Evolutionary conservation across 164 flowering plant genomes (phyloP).

Genomic region (Akebia trifoliata): DNA sequence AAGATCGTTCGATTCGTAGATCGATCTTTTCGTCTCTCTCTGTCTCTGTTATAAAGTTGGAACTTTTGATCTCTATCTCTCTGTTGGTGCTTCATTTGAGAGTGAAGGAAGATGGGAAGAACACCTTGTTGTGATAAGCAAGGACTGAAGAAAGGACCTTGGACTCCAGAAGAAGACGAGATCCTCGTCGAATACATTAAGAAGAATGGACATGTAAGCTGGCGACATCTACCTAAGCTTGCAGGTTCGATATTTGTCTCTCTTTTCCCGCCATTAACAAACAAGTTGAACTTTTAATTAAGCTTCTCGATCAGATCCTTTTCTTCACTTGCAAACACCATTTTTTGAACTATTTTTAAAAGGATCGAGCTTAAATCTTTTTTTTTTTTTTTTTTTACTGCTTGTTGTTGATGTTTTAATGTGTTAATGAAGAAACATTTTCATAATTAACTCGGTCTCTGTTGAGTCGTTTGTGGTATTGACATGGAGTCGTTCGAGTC

Average conservation of each 20-base stretch:
- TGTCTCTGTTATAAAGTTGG: not conserved
- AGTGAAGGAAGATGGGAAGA: slow-evolving; percentile 47
- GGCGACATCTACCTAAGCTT: slow-evolving; percentile 78
- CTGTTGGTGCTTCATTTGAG: no score
- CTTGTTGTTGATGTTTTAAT: no score
- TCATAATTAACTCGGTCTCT: no score
- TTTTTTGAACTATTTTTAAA: no score
- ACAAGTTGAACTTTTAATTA: not conserved
- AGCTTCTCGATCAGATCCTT: not conserved
- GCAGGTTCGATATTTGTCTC: slow-evolving; percentile 42
- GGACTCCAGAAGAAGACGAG: slow-evolving; percentile 80
- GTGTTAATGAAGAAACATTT: no score
- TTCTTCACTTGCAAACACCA: no score
- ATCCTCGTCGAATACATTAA: slow-evolving; percentile 49
- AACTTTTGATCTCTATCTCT: not conserved
- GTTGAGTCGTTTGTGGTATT: no score
- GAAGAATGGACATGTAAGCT: slow-evolving; percentile 70
- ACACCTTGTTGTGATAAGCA: slow-evolving; percentile 75
- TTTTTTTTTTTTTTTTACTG: no score
- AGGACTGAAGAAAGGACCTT: slow-evolving; percentile 80
- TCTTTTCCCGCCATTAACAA: not conserved
- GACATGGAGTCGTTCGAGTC: no score
- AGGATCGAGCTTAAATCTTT: no score
- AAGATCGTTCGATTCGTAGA: not conserved
- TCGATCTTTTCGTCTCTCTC: slow-evolving; percentile 1